Evolutionary conservation across 2,329 filamentous ascomycete genomes (phyloP), one percentile per base, ranked within the genome.

Genomic region (Cladosporium austrohemisphaericum): DNA sequence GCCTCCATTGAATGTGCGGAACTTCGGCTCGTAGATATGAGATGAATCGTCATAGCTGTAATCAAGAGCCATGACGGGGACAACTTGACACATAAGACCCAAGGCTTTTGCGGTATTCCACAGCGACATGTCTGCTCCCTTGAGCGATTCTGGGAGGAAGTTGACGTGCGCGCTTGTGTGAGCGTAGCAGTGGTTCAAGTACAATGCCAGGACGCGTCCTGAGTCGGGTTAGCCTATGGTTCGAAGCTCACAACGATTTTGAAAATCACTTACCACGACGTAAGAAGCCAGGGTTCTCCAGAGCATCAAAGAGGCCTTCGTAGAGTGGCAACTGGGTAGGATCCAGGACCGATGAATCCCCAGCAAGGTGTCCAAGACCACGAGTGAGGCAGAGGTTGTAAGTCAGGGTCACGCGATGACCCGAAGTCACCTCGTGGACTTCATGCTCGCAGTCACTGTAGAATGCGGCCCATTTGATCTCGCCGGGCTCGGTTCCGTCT

Each of bases 341-440:
- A 47, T 72, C 62, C 28, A 71, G 56, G n/a, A 20, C 51, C 6
- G 47, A 35, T 18, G 49, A 41, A 4, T 52, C 44, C 8, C 53
- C 61, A 41, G 55, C 57, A 5, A 65, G 59, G 11, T 64, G 57
- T 7, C 65, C 67, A n/a, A 64, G 58, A 4, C 68, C 37, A 28
- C 37, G 22, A 2, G 65, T 63, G 9, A 69, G 62, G 53, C 71
- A 80, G 1, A 84, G 65, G 50, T 83, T 83, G 64, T 84, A 83
- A 0, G 79, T 83, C 18, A 84, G 59, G 0, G 77, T 83, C 13
- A 84, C 53, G 0, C 77, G 74, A 50, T 83, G 69, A 0, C 79
- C 79, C 1, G 63, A 55, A 0, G 64, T 75, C 5, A 84, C 71
- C 11, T 74, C 68, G 0, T 72, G 56, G 1, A 79, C 71, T 53